Base-by-base conservation (phyloP, 2,329 filamentous ascomycete species). In the Ascochyta fabae region DNA sequence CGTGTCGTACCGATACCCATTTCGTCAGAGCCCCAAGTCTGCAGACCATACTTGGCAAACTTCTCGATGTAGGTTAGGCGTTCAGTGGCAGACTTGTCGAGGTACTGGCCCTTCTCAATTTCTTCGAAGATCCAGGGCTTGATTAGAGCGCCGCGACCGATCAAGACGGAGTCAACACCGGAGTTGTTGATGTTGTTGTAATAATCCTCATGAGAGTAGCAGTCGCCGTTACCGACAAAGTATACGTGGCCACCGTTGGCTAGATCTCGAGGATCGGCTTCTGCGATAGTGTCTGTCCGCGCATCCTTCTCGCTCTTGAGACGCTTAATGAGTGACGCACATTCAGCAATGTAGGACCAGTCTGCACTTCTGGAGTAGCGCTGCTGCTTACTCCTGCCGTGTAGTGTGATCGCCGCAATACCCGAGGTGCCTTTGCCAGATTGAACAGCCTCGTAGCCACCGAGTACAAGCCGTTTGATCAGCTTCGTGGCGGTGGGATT, bases 91-190 rank as follows among this genome's bases (percentile, higher is more conserved):
- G 91, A 92, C 77, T 99, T 99, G 81, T 99, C 95, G 35, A 99
- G 85, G 72, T 98, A 97, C 77, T 98, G 95, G 5, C 90, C 90
- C 60, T 87, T 85, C 64, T 91, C 86, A 51, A 99, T 98, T 77
- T 99, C 95, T 76, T 99, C 95, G 72, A 98, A 99, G 60, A 99
- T 82, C 95, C 95, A 99, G 0, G 95, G 95, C 79, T 99, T 99
- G 78, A 98, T 91, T 55, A 99, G 84, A 9, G 95, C 95, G 53
- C 95, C 95, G 58, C 95, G 90, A n/a, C 88, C 95, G 58, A 98
- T 87, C 95, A 99, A 98, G 72, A 96, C 90, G n/a, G 87, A 87
- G 78, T 98, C 94, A 41, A 98, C 92, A 42, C 86, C 85, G 33
- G 91, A 84, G 56, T 94, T 84, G 43, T 88, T 83, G 35, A 98